phyloP scores from a whole-genome alignment of 306 rosid genomes.

The Ceratonia siliqua region DNA sequence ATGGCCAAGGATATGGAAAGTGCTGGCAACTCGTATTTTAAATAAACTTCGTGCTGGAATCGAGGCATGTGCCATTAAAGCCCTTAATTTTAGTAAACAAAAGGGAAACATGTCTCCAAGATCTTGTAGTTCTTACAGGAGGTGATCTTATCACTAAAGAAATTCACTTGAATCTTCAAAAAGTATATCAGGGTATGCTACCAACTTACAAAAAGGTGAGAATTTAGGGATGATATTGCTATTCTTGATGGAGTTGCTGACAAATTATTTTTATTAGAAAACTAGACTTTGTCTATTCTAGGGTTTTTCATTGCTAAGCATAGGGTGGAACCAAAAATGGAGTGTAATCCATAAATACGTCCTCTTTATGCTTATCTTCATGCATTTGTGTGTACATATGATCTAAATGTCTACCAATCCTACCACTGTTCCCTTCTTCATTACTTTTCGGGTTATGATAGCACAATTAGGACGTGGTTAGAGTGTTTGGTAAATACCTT shows the following conservation, averaged over 20 bases:
- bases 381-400: conserved; percentile 60
- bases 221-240: too few relatives aligned
- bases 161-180: too few relatives aligned
- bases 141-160: too few relatives aligned
- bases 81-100: conserved; percentile 73
- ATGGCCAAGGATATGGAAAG: conserved; percentile 66
- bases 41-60: conserved; percentile 75
- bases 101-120: conserved; percentile 52
- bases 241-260: too few relatives aligned
- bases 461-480: conserved; percentile 39
- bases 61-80: conserved; percentile 72
- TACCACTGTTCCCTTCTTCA: conserved; percentile 75
- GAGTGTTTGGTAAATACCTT: conserved; percentile 61
- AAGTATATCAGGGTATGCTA: too few relatives aligned
- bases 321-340: conserved; percentile 33
- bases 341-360: conserved; percentile 51
- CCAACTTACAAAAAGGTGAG: too few relatives aligned
- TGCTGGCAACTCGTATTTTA: conserved; percentile 64
- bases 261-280: conserved; percentile 68
- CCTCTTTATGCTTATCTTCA: conserved; percentile 71
- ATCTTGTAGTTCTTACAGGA: conserved; percentile 64
- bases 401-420: conserved; percentile 58
- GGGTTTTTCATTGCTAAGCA: conserved; percentile 54
- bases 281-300: conserved; percentile 68
- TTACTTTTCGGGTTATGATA: conserved; percentile 53